Evolutionary conservation across 2,329 filamentous ascomycete species (phyloP).

Genomic region (Beauveria brongniartii): DNA sequence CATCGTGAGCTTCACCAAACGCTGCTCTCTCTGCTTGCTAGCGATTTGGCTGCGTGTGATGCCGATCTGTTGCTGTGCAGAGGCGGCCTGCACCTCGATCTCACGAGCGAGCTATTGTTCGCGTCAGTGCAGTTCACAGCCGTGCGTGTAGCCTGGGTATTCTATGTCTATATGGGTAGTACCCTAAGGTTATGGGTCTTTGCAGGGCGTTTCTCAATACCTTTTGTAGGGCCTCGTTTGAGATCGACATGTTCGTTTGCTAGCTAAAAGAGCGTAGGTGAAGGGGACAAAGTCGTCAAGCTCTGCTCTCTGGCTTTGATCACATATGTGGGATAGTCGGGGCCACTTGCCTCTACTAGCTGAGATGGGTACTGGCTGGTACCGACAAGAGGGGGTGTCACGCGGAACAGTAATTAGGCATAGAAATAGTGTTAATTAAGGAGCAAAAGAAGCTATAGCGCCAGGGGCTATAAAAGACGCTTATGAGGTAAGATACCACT

Average conservation of each 20-base stretch:
- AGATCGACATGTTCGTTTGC: constrained; percentile 69
- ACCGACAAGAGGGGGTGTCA: too few relatives aligned
- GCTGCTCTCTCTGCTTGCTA: constrained; percentile 78
- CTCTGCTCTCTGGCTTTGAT: too few relatives aligned
- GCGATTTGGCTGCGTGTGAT: constrained; percentile 78
- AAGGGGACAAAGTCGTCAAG: neutral
- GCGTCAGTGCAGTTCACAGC: neutral
- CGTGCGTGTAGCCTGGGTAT: too few relatives aligned
- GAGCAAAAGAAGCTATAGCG: too few relatives aligned
- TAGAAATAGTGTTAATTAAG: too few relatives aligned
- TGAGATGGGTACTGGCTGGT: too few relatives aligned
- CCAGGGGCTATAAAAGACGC: too few relatives aligned
- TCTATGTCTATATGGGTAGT: constrained; percentile 9
- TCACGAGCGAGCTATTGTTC: constrained; percentile 70
- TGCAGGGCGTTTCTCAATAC: constrained; percentile 33
- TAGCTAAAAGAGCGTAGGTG: neutral
- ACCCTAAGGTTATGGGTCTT: too few relatives aligned
- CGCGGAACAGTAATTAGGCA: too few relatives aligned
- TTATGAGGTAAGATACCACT: too few relatives aligned
- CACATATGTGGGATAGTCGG: too few relatives aligned
- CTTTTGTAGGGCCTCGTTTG: constrained; percentile 91
- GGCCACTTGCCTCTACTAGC: too few relatives aligned
- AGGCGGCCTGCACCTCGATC: constrained; percentile 82
- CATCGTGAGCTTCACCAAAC: constrained; percentile 78
- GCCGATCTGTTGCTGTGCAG: constrained; percentile 85